Conservation (phyloP, 495 filamentous ascomycete species). For the Xylaria scruposa region DNA sequence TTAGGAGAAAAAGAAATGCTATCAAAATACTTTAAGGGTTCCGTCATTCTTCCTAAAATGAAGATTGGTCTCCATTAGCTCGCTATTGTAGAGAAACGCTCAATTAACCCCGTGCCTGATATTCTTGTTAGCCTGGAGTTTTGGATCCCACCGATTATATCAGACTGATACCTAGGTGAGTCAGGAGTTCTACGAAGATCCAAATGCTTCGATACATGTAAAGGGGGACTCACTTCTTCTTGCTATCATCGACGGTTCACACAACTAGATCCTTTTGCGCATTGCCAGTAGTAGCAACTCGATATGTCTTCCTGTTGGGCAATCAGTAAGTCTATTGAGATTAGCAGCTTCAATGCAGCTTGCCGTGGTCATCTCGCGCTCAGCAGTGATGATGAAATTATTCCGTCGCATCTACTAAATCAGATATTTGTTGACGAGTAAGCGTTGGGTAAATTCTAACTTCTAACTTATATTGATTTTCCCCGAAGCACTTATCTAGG, state of each 20-base stretch:
- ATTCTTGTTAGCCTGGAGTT: too few species aligned
- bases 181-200: not conserved
- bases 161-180: not conserved
- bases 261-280: not conserved
- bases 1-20: too few species aligned
- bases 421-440: too few species aligned
- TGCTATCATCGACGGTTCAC: not conserved
- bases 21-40: too few species aligned
- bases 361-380: not conserved
- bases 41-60: too few species aligned
- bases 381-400: not conserved
- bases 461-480: not conserved
- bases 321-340: not conserved
- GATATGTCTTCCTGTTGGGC: not conserved
- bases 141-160: too few species aligned
- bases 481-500: not conserved
- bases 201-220: not conserved
- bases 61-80: too few species aligned
- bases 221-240: not conserved
- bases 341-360: not conserved
- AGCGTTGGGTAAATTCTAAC: too few species aligned
- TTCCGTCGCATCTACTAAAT: not conserved
- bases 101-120: too few species aligned
- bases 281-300: not conserved
- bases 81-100: too few species aligned